phyloP scores from a whole-genome alignment of 495 filamentous ascomycete species.

The Penicillium salamii region DNA sequence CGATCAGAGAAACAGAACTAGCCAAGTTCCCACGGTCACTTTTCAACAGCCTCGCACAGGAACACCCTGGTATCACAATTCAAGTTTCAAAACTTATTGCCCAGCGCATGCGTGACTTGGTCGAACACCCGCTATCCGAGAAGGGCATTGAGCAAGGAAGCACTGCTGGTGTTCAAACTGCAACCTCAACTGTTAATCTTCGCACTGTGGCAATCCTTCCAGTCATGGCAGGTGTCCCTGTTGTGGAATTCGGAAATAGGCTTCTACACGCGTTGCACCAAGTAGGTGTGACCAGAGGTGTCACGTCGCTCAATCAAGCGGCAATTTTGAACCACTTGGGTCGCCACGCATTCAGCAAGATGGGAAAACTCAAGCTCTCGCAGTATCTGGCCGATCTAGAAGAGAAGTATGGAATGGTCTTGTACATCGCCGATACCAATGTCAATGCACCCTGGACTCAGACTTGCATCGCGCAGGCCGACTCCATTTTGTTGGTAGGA shows the following conservation, averaged over 20 bases:
- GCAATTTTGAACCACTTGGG: conserved; percentile 93
- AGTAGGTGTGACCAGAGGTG: conserved; percentile 82
- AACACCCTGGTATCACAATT: conserved; percentile 97
- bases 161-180: conserved; percentile 61
- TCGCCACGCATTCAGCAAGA: conserved; percentile 91
- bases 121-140: conserved; percentile 75
- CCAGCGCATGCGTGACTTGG: conserved; percentile 83
- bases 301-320: conserved; percentile 88
- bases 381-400: conserved; percentile 96
- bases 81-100: conserved; percentile 99
- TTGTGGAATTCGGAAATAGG: conserved; percentile 91
- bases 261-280: conserved; percentile 83
- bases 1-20: conserved; percentile 93
- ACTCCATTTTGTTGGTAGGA: conserved; percentile 90
- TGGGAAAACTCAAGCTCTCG: conserved; percentile 94
- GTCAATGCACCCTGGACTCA: conserved; percentile 98
- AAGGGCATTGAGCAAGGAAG: conserved; percentile 57
- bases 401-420: conserved; percentile 91
- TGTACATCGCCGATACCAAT: conserved; percentile 97
- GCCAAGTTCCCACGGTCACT: conserved; percentile 94
- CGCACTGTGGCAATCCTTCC: conserved; percentile 90
- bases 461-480: conserved; percentile 94
- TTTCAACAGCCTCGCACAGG: conserved; percentile 95
- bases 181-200: conserved; percentile 85
- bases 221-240: conserved; percentile 86